Conservation (phyloP, 768 basidiomycete genomes). For the Suillus lakei region DNA sequence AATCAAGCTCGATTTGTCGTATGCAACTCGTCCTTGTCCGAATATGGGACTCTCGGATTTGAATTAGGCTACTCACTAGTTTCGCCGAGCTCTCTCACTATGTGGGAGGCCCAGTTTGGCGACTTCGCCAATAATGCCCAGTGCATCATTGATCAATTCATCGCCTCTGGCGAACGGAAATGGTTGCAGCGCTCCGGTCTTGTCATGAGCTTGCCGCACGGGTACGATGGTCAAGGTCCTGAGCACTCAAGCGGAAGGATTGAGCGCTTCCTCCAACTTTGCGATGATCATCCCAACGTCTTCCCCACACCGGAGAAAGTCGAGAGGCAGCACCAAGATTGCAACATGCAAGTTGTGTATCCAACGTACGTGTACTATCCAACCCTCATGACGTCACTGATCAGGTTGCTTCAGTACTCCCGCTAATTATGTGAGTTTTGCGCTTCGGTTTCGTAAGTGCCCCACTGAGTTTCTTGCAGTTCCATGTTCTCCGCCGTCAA, state of each 20-base stretch:
- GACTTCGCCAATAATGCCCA: conserved; percentile 99
- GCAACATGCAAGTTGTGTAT: conserved; percentile 99
- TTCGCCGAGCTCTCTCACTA: conserved; percentile 87
- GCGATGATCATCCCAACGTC: conserved; percentile 93
- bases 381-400: conserved; percentile 10
- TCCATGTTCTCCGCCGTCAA: conserved; percentile 97
- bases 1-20: conserved; percentile 93
- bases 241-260: conserved; percentile 97
- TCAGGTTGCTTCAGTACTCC: conserved; percentile 66
- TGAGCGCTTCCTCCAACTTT: conserved; percentile 96
- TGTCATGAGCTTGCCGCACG: conserved; percentile 89
- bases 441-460: not conserved
- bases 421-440: conserved; percentile 78
- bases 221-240: conserved; percentile 98
- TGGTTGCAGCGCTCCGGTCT: conserved; percentile 95
- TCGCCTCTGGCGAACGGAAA: conserved; percentile 96
- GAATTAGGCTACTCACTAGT: conserved; percentile 99
- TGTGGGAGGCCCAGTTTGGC: conserved; percentile 99
- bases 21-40: conserved; percentile 96
- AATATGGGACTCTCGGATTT: conserved; percentile 94
- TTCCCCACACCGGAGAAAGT: conserved; percentile 90
- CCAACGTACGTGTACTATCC: conserved; percentile 68
- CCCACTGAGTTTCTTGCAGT: conserved; percentile 45
- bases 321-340: conserved; percentile 96
- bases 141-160: conserved; percentile 98